Evolutionary conservation across 2,329 filamentous ascomycete species (phyloP).

Genomic region (Exophiala alcalophila): DNA sequence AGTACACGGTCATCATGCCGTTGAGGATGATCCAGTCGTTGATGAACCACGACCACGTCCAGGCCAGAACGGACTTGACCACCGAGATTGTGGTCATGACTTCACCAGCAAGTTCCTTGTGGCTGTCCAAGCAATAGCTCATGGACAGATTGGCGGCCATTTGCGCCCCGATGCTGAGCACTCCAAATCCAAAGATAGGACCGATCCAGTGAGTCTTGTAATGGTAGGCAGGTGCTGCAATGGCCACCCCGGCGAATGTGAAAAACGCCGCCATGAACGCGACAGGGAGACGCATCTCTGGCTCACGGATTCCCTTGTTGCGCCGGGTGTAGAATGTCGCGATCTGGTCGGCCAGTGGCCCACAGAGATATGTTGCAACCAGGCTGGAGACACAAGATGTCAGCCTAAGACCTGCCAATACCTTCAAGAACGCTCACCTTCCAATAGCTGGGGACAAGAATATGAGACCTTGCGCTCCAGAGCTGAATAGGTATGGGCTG

Average conservation of each 20-base stretch:
- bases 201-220: constrained; percentile 54
- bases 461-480: constrained; percentile 30
- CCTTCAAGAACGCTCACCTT: neutral
- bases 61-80: constrained; percentile 5
- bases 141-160: no score
- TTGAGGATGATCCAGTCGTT: constrained; percentile 7
- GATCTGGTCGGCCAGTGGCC: constrained; percentile 56
- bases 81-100: constrained; percentile 6
- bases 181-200: constrained; percentile 53
- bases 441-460: constrained; percentile 32
- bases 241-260: constrained; percentile 57
- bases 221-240: constrained; percentile 53
- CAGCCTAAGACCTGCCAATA: neutral
- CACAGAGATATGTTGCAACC: constrained; percentile 39
- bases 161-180: constrained; percentile 32
- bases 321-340: constrained; percentile 50
- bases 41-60: constrained; percentile 11
- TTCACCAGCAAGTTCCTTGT: constrained; percentile 10
- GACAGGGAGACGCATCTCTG: constrained; percentile 56
- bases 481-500: constrained; percentile 29
- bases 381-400: constrained; percentile 11
- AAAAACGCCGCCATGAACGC: constrained; percentile 56
- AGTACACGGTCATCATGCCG: constrained; percentile 1
- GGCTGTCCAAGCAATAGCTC: constrained; percentile 6
- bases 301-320: constrained; percentile 56